phyloP scores from a whole-genome alignment of 2,329 filamentous ascomycete genomes.

The Claviceps monticola region DNA sequence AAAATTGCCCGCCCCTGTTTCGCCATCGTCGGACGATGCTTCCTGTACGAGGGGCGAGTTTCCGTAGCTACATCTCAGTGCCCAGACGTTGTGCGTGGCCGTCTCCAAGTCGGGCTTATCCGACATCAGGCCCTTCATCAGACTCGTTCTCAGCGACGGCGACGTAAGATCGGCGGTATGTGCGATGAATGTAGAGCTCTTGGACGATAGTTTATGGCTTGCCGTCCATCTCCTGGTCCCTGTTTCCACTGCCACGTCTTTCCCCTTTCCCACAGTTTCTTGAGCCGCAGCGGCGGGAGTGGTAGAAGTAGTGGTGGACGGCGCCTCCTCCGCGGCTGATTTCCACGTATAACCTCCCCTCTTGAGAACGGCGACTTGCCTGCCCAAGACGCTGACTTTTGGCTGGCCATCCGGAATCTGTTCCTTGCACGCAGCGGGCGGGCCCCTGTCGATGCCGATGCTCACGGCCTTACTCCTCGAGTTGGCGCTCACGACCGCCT shows the following conservation, averaged over 20 bases:
- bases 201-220: constrained; percentile 37
- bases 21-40: constrained; percentile 46
- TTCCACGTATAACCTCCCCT: constrained; percentile 53
- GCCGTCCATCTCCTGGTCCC: constrained; percentile 30
- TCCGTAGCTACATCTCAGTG: constrained; percentile 20
- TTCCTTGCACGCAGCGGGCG: constrained; percentile 48
- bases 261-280: background rate
- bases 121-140: constrained; percentile 34
- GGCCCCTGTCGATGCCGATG: constrained; percentile 54
- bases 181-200: constrained; percentile 43
- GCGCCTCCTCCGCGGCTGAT: background rate
- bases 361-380: constrained; percentile 63
- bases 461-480: constrained; percentile 63
- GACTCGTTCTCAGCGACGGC: constrained; percentile 26
- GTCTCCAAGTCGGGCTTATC: constrained; percentile 35
- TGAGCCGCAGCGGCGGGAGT: background rate
- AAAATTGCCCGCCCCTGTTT: constrained; percentile 43
- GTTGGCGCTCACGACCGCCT: constrained; percentile 73
- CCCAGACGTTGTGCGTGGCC: constrained; percentile 47
- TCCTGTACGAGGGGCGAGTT: constrained; percentile 30
- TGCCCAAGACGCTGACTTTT: constrained; percentile 54
- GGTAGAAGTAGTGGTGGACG: background rate
- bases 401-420: constrained; percentile 67
- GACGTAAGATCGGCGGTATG: constrained; percentile 27
- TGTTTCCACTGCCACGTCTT: constrained; percentile 4